Evolutionary conservation across 495 filamentous ascomycete genomes (phyloP), one percentile per base, ranked within the genome.

Genomic region (Hypoxylon subgilvum): DNA sequence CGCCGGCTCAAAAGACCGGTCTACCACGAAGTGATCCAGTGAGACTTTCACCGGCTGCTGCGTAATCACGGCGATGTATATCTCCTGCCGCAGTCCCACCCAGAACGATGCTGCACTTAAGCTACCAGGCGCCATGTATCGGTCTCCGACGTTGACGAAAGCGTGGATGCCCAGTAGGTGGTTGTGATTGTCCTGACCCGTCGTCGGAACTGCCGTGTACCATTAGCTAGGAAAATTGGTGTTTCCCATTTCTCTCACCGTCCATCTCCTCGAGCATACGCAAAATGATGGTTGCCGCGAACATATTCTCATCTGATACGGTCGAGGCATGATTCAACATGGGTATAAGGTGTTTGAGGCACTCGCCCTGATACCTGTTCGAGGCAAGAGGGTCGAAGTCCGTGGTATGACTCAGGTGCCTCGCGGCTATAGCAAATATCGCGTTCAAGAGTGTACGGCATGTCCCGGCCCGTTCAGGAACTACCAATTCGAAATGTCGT

Each of bases 191-290:
- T 80, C 74, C 27, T 68, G 64, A 14, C 70, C 73, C 4, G 59
- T 66, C 13, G 73, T 69, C 6, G 74, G 70, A 30, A 78, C 70
- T 74, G 32, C 6, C 10, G 50, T 21, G 30, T 6, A 22, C 36
- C 14, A 23, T 68, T 38, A 74, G 46, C 13, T n/a, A 30, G 28
- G 8, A 10, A 23, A 12, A 9, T 9, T 5, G 3, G n/a, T n/a
- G n/a, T n/a, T n/a, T n/a, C n/a, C n/a, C n/a, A n/a, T n/a, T 25
- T 30, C 14, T 51, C 72, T 69, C 67, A 81, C 82, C 76, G 50
- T 84, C 79, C 61, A 85, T 82, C 57, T 86, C 85, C 69, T 86
- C 82, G 9, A 84, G 65, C 32, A 85, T 78, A 13, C 84, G 76
- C 16, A 86, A 72, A 47, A 87, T 86, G 6, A 87, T 82, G 2